A percentile compares a stretch with the other conserved stretches of the same genome.
These are phyloP conservation scores for Eimeria zaria DNA, from an alignment of 169 alveolate species.

Conservation along the genomic window DNA sequence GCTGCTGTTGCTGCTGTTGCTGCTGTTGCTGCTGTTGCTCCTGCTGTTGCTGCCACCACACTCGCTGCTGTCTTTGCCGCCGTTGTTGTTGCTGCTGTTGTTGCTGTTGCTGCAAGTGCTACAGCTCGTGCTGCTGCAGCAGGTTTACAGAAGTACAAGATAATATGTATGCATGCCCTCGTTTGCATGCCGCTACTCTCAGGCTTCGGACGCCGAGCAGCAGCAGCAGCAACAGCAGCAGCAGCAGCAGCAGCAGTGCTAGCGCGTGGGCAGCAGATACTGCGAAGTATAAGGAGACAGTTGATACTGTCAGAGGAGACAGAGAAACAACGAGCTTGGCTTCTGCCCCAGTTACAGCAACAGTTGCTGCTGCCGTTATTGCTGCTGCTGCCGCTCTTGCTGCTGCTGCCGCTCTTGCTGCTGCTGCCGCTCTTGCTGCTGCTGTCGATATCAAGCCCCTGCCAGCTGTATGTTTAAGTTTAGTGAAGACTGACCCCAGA, in stretches of 20 bases:
- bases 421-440: slow-evolving; percentile 17
- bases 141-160: background rate
- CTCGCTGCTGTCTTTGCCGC: background rate
- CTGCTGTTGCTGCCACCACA: background rate
- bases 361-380: too few species aligned
- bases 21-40: background rate
- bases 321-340: background rate
- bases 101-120: background rate
- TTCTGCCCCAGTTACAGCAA: background rate
- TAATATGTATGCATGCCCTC: background rate
- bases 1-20: background rate
- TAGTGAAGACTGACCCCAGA: too few species aligned
- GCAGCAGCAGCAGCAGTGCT: slow-evolving; percentile 18
- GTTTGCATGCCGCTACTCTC: background rate
- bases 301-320: background rate
- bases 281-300: background rate
- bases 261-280: background rate
- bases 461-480: background rate
- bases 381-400: too few species aligned
- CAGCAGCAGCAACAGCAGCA: slow-evolving; percentile 24
- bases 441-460: background rate
- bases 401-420: slow-evolving; percentile 15
- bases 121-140: background rate
- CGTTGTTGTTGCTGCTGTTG: background rate
- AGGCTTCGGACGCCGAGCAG: background rate